Base-by-base conservation (phyloP, 345 rosid genomes). In the Microcos paniculata region DNA sequence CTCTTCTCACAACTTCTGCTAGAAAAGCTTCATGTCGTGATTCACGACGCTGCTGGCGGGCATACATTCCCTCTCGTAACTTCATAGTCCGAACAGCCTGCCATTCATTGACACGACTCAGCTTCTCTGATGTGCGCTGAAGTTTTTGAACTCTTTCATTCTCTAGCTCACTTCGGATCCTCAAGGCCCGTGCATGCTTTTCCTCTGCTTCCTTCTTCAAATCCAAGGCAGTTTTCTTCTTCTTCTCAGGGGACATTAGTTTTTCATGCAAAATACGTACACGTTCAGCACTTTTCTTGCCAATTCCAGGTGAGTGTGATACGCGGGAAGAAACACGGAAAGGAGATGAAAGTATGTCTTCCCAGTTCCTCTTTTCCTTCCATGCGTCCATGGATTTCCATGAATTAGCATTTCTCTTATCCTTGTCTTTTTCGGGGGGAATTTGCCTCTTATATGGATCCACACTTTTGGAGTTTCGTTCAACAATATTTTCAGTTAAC, bases 281-380 rank as follows among this genome's bases (percentile, higher is more conserved):
- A 53, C 96, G 91, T 77, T 91, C 96, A 48, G 84, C 88, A 83
- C 93, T 91, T 78, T 83, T 91, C 77, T 90, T 86, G 82, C 87
- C 83, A 83, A 86, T 72, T 69, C 91, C 87, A 3, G 96, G 96
- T 4, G 88, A 88, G 82, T 86, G 87, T 58, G 90, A 87, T 71
- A 83, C 71, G 7, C 91, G 91, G 31, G 93, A 86, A 43, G 95
- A 89, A 77, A 63, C 75, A 59, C 87, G 88, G 70, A 78, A 89
- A 73, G 92, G 90, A 72, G 96, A 86, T 55, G 89, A 80, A 75
- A 91, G 90, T 80, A 89, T 85, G 62, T 88, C 96, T 79, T 86
- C 91, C 96, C 91, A 91, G 55, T 89, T 89, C 78, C 96, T 88
- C 84, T 86, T 91, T 83, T 91, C 93, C 81, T 86, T 91, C 96